Evolutionary conservation across 768 basidiomycete genomes (phyloP).

Genomic region (Lyophyllum atratum): DNA sequence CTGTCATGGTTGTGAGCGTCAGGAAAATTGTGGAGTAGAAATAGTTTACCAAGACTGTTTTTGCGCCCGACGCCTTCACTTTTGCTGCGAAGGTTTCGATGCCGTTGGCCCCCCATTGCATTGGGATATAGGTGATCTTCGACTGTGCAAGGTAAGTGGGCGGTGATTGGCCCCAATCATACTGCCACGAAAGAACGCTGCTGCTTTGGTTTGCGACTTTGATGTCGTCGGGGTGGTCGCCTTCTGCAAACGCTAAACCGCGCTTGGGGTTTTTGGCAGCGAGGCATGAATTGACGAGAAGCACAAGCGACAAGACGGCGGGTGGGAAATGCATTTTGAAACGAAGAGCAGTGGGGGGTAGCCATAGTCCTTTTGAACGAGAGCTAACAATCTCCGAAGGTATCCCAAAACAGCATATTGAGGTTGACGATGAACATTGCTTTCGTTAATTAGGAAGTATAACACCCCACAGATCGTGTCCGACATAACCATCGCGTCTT

Average conservation of each 20-base stretch:
- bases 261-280: conserved; percentile 39
- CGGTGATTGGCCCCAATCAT: conserved; percentile 39
- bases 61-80: conserved; percentile 36
- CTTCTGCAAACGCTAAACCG: conserved; percentile 32
- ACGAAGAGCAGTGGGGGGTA: background rate
- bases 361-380: background rate
- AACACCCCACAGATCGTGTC: background rate
- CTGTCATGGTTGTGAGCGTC: conserved; percentile 15
- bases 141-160: conserved; percentile 30
- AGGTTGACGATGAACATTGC: background rate
- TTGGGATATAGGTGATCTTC: conserved; percentile 35
- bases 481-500: conserved; percentile 9
- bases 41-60: conserved; percentile 34
- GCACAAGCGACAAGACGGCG: background rate
- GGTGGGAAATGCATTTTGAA: conserved; percentile 10
- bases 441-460: background rate
- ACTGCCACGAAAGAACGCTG: conserved; percentile 41
- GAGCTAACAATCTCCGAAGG: background rate
- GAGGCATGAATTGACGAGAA: conserved; percentile 1
- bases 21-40: background rate
- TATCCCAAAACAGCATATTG: conserved; percentile 1
- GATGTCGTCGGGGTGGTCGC: conserved; percentile 27
- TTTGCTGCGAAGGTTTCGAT: conserved; percentile 28
- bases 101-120: conserved; percentile 38
- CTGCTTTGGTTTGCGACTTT: conserved; percentile 25